Conservation (phyloP, 345 rosid species). For the Boechera stricta region DNA sequence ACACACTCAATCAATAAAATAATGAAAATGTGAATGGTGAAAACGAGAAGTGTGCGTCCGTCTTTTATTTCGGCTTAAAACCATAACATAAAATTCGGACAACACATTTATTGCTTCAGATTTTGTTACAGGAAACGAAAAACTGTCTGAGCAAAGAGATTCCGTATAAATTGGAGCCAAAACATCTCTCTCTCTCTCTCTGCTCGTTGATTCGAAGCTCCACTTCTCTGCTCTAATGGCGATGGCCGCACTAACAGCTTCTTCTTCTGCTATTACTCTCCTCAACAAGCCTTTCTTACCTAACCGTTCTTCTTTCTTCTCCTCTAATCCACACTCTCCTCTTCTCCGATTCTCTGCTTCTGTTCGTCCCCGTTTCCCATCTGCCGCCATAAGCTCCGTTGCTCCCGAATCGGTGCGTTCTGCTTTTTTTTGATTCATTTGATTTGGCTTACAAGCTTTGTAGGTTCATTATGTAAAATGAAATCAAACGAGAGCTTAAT, state of each 20-base stretch:
- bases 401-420: conserved; percentile 53
- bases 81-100: conserved; percentile 13
- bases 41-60: conserved; percentile 31
- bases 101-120: conserved; percentile 31
- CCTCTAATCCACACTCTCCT: conserved; percentile 30
- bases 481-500: too few relatives aligned
- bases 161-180: conserved; percentile 21
- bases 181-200: conserved; percentile 17
- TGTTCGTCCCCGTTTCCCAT: conserved; percentile 41
- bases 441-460: conserved; percentile 1
- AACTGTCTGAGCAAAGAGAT: neutral
- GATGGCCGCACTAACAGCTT: conserved; percentile 44
- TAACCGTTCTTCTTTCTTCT: conserved; percentile 48
- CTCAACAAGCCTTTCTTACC: conserved; percentile 47
- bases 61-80: conserved; percentile 27
- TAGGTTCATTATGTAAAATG: neutral
- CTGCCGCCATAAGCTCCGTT: conserved; percentile 45
- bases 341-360: conserved; percentile 47
- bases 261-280: conserved; percentile 39
- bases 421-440: neutral
- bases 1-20: too few relatives aligned
- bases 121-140: conserved; percentile 16
- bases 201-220: conserved; percentile 24
- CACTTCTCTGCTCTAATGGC: conserved; percentile 47
- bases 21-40: neutral